These are phyloP conservation scores for Amylostereum areolatum DNA, from an alignment of 1,284 basidiomycete genomes.

Conservation along the genomic window DNA sequence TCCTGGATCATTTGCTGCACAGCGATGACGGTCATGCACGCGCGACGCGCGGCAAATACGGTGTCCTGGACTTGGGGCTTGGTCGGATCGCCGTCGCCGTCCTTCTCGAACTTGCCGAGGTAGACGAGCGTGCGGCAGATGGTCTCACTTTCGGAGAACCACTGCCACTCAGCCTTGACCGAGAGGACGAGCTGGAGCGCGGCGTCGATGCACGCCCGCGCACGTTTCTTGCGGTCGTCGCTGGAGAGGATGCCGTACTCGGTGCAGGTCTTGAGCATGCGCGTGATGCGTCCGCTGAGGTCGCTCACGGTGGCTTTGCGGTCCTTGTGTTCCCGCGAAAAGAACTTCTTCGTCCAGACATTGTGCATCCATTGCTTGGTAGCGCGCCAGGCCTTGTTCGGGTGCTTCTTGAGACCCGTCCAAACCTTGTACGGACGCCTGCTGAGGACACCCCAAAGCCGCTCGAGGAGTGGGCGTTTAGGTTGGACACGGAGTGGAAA, in stretches of 20 bases:
- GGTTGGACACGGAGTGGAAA: no score
- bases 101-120: constrained; percentile 1
- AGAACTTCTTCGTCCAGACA: not conserved
- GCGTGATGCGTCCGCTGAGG: constrained; percentile 9
- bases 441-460: no score
- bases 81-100: not conserved
- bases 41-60: constrained; percentile 4
- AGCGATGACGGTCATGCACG: constrained; percentile 10
- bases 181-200: constrained; percentile 6
- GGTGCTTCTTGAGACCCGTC: no score
- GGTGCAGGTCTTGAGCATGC: constrained; percentile 3
- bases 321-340: not conserved
- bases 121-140: constrained; percentile 7
- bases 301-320: not conserved
- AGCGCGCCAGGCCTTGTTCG: no score
- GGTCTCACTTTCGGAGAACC: constrained; percentile 5
- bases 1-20: constrained; percentile 6
- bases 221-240: constrained; percentile 5
- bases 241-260: constrained; percentile 3
- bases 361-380: no score
- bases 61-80: not conserved
- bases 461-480: no score
- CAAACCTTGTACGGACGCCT: no score
- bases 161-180: constrained; percentile 6
- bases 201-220: constrained; percentile 9